A percentile compares a stretch with the other conserved stretches of the same genome.
phyloP scores from a whole-genome alignment of 805 yeast genomes.

The Myxozyma melibiosi region DNA sequence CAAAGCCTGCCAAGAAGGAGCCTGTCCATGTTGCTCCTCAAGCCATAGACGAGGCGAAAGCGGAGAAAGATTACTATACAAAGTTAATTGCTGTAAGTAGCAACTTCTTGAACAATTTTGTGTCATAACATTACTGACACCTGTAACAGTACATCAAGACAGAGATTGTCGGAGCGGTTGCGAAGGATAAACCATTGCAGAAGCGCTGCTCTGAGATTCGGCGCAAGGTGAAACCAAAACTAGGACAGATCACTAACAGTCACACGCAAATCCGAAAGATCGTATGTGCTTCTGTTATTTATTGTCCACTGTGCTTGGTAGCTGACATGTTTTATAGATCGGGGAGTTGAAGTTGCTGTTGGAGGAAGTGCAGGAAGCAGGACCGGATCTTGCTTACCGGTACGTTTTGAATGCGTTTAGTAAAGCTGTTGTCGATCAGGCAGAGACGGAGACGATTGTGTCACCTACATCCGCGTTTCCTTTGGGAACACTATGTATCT shows the following conservation, averaged over 20 bases:
- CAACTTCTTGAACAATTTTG: not conserved
- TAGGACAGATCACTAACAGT: slow-evolving; percentile 88
- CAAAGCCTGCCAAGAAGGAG: not conserved
- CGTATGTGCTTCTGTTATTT: slow-evolving; percentile 12
- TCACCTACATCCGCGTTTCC: slow-evolving; percentile 79
- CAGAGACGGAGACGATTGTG: slow-evolving; percentile 87
- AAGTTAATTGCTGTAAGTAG: slow-evolving; percentile 49
- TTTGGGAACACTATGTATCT: slow-evolving; percentile 64
- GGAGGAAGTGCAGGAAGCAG: slow-evolving; percentile 47
- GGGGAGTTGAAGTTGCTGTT: slow-evolving; percentile 56
- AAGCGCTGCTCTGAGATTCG: slow-evolving; percentile 60
- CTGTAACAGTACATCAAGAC: slow-evolving; percentile 55
- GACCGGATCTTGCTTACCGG: slow-evolving; percentile 53
- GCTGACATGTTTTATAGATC: slow-evolving; percentile 42
- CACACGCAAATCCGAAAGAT: slow-evolving; percentile 54
- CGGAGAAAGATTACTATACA: slow-evolving; percentile 46
- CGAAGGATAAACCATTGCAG: slow-evolving; percentile 55
- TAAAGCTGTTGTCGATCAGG: slow-evolving; percentile 84
- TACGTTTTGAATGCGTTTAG: slow-evolving; percentile 84
- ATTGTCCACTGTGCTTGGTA: not conserved
- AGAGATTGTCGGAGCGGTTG: slow-evolving; percentile 59
- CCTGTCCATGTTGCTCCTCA: not conserved
- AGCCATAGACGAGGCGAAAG: slow-evolving; percentile 40
- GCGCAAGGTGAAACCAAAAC: slow-evolving; percentile 79
- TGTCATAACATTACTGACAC: not conserved